phyloP scores from a whole-genome alignment of 1,284 basidiomycete genomes.

The Fomitopsis pinicola region DNA sequence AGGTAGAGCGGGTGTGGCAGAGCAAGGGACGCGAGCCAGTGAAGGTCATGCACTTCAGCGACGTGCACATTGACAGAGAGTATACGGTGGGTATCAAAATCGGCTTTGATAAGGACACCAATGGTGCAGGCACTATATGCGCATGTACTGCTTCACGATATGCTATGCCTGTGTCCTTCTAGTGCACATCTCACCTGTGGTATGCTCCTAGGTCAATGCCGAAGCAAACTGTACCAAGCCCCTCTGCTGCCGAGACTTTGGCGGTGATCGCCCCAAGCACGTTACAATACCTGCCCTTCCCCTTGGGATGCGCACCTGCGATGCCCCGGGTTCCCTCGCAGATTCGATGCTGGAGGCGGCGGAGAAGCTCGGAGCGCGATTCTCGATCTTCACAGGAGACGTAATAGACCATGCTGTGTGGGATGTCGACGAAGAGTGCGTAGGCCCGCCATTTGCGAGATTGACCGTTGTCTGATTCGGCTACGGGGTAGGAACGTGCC shows the following conservation, averaged over 20 bases:
- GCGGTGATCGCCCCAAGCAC: constrained; percentile 33
- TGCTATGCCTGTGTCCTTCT: no score
- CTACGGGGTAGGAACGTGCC: constrained; percentile 33
- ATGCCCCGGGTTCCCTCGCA: constrained; percentile 41
- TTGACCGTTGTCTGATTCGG: background rate
- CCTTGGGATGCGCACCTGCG: constrained; percentile 45
- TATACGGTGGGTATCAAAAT: constrained; percentile 36
- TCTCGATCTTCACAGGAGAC: constrained; percentile 60
- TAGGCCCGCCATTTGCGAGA: background rate
- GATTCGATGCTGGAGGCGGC: constrained; percentile 48
- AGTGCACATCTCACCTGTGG: background rate
- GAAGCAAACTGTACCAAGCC: constrained; percentile 54
- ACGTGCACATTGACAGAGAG: constrained; percentile 49
- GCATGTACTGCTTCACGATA: background rate
- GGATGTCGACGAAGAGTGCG: constrained; percentile 39
- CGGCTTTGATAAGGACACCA: background rate
- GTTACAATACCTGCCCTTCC: constrained; percentile 40
- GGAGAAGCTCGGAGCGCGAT: constrained; percentile 33
- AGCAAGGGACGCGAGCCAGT: constrained; percentile 40
- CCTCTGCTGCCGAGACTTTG: constrained; percentile 51
- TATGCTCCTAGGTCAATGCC: constrained; percentile 35
- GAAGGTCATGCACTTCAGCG: constrained; percentile 49
- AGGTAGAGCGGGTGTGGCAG: constrained; percentile 29
- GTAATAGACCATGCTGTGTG: constrained; percentile 52
- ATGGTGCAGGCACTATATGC: background rate